Percentiles rank a stretch among this genome's conserved stretches.
These are phyloP conservation scores for Trichophyton schoenleinii DNA, from an alignment of 2,329 filamentous ascomycete genomes.

Conservation along the genomic window DNA sequence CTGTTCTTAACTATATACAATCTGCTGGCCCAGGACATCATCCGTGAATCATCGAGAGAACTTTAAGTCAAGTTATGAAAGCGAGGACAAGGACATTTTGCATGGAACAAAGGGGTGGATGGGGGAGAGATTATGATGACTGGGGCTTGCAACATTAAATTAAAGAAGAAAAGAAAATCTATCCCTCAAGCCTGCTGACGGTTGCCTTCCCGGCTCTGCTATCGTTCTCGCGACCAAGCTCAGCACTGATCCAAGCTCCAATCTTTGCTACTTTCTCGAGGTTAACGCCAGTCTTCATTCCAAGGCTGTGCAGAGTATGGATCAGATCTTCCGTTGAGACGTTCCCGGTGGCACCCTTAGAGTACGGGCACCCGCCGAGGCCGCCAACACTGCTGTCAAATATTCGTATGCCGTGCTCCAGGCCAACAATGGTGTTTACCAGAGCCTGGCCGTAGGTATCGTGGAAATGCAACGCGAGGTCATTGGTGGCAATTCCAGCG, in stretches of 20 bases:
- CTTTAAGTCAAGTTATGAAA: background rate
- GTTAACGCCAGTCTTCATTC: slow-evolving; percentile 47
- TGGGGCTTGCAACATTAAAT: background rate
- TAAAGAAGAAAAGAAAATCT: background rate
- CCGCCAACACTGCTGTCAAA: slow-evolving; percentile 54
- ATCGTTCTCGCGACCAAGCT: slow-evolving; percentile 41
- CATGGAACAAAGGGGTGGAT: background rate
- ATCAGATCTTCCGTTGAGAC: slow-evolving; percentile 53
- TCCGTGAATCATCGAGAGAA: background rate
- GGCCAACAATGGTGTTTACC: slow-evolving; percentile 49
- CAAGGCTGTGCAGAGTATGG: slow-evolving; percentile 48
- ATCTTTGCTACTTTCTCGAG: slow-evolving; percentile 44
- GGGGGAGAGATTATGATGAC: background rate
- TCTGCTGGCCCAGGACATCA: background rate
- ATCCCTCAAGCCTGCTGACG: slow-evolving; percentile 25
- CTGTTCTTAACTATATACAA: background rate
- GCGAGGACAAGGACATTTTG: background rate
- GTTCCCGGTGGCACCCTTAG: slow-evolving; percentile 54
- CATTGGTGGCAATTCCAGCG: slow-evolving; percentile 47
- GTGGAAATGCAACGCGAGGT: slow-evolving; percentile 53
- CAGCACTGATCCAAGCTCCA: slow-evolving; percentile 44
- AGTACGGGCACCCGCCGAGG: slow-evolving; percentile 52
- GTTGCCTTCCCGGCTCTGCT: slow-evolving; percentile 44
- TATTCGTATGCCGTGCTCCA: slow-evolving; percentile 51
- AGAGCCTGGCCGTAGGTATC: slow-evolving; percentile 55